phyloP scores from a whole-genome alignment of 2,329 filamentous ascomycete species.

The Purpureocillium takamizusanense region DNA sequence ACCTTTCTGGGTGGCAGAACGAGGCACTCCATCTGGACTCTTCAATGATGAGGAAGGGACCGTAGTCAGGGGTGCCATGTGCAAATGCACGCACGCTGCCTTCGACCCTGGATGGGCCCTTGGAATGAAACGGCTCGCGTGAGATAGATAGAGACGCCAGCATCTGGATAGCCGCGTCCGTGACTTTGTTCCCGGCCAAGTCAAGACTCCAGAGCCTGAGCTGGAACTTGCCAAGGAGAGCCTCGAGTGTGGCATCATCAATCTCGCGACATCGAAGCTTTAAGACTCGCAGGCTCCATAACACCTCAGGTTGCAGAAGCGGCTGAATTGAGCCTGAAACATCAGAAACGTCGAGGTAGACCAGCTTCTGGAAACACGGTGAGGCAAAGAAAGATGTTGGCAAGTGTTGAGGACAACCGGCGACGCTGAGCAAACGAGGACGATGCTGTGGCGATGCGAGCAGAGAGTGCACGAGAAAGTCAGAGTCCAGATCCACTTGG shows the following conservation, averaged over 20 bases:
- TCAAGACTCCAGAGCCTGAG: slow-evolving; percentile 49
- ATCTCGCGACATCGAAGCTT: slow-evolving; percentile 40
- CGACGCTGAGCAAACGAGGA: slow-evolving; percentile 34
- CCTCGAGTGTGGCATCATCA: slow-evolving; percentile 25
- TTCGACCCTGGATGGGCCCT: slow-evolving; percentile 33
- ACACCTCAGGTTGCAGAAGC: slow-evolving; percentile 22
- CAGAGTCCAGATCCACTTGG: slow-evolving; percentile 34
- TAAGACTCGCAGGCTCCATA: slow-evolving; percentile 41
- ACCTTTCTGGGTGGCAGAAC: slow-evolving; percentile 37
- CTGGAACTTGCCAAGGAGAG: slow-evolving; percentile 21
- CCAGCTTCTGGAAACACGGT: slow-evolving; percentile 26
- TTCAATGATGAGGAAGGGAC: slow-evolving; percentile 32
- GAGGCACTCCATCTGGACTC: slow-evolving; percentile 37
- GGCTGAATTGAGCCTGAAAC: slow-evolving; percentile 34
- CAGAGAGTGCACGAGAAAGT: slow-evolving; percentile 18
- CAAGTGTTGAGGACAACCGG: slow-evolving; percentile 29
- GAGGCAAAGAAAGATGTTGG: slow-evolving; percentile 29
- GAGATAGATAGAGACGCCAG: slow-evolving; percentile 22
- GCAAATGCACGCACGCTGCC: slow-evolving; percentile 27
- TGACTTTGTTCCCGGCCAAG: slow-evolving; percentile 40
- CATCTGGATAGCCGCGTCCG: slow-evolving; percentile 29
- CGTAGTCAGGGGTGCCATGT: slow-evolving; percentile 23
- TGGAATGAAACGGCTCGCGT: slow-evolving; percentile 20
- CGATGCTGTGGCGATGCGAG: slow-evolving; percentile 3
- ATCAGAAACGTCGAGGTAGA: slow-evolving; percentile 45